A percentile compares a stretch with the other conserved stretches of the same genome.
phyloP scores from a whole-genome alignment of 352 stramenopile species.

The Salisapilia sapeloensis region DNA sequence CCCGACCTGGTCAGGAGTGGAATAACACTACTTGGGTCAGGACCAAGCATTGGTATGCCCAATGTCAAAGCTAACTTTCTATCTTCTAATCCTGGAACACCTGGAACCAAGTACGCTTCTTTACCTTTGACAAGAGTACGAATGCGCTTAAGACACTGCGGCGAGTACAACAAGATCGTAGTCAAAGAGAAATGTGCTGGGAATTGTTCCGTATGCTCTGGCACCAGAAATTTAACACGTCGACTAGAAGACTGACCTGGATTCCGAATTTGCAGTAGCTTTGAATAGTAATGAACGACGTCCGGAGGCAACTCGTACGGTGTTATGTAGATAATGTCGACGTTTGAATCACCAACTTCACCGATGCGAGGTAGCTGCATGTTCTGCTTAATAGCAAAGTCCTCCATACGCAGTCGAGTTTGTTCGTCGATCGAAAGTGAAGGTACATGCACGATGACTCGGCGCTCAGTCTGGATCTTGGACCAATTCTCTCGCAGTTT shows the following conservation, averaged over 20 bases:
- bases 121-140: conserved; percentile 27
- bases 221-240: conserved; percentile 72
- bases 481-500: conserved; percentile 29
- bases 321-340: conserved; percentile 80
- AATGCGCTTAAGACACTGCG: conserved; percentile 56
- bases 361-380: conserved; percentile 66
- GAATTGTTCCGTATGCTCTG: conserved; percentile 68
- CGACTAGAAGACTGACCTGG: too few species aligned
- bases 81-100: conserved; percentile 60
- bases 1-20: conserved; percentile 62
- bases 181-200: conserved; percentile 69
- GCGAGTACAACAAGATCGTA: conserved; percentile 70
- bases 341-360: conserved; percentile 40
- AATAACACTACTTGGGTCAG: conserved; percentile 19
- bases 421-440: conserved; percentile 63
- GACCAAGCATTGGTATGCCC: conserved; percentile 56
- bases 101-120: conserved; percentile 65
- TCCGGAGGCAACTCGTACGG: conserved; percentile 66
- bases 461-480: conserved; percentile 21
- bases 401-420: conserved; percentile 35
- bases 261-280: conserved; percentile 60
- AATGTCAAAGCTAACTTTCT: conserved; percentile 60
- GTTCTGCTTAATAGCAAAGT: conserved; percentile 65
- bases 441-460: conserved; percentile 67
- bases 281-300: conserved; percentile 67